These are phyloP conservation scores for Trametes sp. DNA, from an alignment of 1,284 basidiomycete genomes.

Conservation along the genomic window DNA sequence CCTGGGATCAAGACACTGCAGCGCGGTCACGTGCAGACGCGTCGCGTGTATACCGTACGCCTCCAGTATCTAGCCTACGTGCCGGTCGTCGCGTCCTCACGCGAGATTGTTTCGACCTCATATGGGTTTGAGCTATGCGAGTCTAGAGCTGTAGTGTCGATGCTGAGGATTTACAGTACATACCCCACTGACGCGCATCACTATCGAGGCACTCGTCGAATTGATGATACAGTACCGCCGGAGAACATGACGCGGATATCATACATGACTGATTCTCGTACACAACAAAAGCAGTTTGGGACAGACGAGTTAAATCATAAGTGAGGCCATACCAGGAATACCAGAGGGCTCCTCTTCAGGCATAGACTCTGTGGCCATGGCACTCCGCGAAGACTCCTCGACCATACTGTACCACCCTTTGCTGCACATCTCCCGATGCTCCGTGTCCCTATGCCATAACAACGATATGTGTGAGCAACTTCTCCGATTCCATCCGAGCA, in stretches of 20 bases:
- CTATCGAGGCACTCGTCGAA: too few relatives aligned
- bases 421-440: slow-evolving; percentile 10
- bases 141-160: too few relatives aligned
- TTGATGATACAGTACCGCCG: not conserved
- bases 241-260: not conserved
- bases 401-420: not conserved
- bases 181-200: too few relatives aligned
- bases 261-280: too few relatives aligned
- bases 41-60: not conserved
- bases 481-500: not conserved
- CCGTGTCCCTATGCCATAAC: not conserved
- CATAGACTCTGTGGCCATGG: not conserved
- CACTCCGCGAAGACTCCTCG: not conserved
- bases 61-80: not conserved
- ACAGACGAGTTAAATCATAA: not conserved
- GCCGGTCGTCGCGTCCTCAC: not conserved
- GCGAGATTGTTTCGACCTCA: not conserved
- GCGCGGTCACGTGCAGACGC: not conserved
- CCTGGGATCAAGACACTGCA: not conserved
- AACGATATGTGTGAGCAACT: not conserved
- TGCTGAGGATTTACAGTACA: too few relatives aligned
- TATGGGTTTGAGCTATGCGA: too few relatives aligned
- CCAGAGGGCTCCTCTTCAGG: not conserved
- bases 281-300: too few relatives aligned
- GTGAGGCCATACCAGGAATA: not conserved